Base-by-base conservation (phyloP, 768 basidiomycete genomes). In the Boletus subcaerulescens region DNA sequence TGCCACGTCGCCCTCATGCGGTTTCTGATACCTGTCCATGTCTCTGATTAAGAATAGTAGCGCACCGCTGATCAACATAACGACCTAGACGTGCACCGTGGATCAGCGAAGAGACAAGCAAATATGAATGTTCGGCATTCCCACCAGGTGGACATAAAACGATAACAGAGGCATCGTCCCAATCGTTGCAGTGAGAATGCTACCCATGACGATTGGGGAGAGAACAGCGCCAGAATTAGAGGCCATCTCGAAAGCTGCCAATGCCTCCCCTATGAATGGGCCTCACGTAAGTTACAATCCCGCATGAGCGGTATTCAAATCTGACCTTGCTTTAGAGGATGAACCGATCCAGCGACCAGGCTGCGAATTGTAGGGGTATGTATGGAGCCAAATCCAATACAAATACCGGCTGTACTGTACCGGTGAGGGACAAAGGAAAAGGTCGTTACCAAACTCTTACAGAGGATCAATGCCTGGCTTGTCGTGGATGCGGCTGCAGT, bases 151-250 rank as follows among this genome's bases (percentile, higher is more conserved):
- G 7, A 68, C 45, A 32, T 68, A 54, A 53, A 68, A 68, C 20
- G 61, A 9, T 40, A 71, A 29, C 26, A 68, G 13, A 22, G 67
- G 67, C 6, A 14, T 14, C 0, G 51, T 57, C n/a, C 36, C 43
- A 20, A 68, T 66, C 10, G 69, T 64, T 33, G 57, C 52, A 14
- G 65, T 62, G 29, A 71, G 45, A 29, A 71, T 59, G 39, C 66
- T 45, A 5, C 69, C 69, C 66, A 72, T 68, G 42, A 71, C 48
- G 48, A 71, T 32, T 2, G 69, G 65, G 4, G 71, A 70, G 26
- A 71, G 53, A 3, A 59, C 17, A 4, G 7, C 13, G 26, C 63
- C 71, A 5, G 60, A 49, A 14, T 56, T 58, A 5, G 53, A n/a
- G 3, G 70, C 60, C 56, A 72, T 71, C 20, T 63, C 63, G 29